phyloP scores from a whole-genome alignment of 768 basidiomycete species.

The Termitomyces sp. region DNA sequence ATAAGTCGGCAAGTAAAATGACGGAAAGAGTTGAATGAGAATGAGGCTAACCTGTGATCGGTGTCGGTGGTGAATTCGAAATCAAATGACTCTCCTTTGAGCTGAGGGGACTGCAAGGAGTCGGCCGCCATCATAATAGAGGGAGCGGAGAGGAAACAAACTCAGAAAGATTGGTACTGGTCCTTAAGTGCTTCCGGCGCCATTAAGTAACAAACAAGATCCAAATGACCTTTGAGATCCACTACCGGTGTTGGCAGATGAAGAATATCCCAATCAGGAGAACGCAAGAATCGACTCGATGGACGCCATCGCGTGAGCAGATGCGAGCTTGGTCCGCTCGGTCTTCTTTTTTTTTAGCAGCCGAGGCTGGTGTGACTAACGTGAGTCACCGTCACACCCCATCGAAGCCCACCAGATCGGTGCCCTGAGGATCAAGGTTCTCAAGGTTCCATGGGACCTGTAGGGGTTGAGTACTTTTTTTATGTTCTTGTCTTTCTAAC shows the following conservation, averaged over 20 bases:
- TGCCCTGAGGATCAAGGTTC: conserved; percentile 40
- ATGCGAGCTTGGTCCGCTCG: conserved; percentile 17
- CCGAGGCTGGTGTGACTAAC: conserved; percentile 27
- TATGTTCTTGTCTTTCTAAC: conserved; percentile 23
- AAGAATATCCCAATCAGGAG: conserved; percentile 33
- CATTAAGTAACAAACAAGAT: conserved; percentile 58
- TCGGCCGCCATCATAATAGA: conserved; percentile 54
- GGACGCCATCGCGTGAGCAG: conserved; percentile 16
- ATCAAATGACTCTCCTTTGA: conserved; percentile 78
- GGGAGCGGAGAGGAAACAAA: conserved; percentile 45
- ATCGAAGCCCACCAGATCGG: conserved; percentile 26
- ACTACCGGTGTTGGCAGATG: conserved; percentile 35
- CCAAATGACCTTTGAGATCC: conserved; percentile 40
- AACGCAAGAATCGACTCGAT: conserved; percentile 19
- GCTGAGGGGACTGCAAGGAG: conserved; percentile 54
- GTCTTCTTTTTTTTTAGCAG: conserved; percentile 18
- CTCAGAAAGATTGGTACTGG: conserved; percentile 42
- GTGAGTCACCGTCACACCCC: conserved; percentile 25
- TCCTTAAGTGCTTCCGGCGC: conserved; percentile 54
- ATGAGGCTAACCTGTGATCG: conserved; percentile 52
- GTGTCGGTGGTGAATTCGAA: conserved; percentile 71
- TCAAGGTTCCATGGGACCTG: conserved; percentile 28
- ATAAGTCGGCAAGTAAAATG: conserved; percentile 45
- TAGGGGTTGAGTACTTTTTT: conserved; percentile 31
- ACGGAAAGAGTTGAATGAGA: conserved; percentile 14